Evolutionary conservation across 2,329 filamentous ascomycete species (phyloP).

Genomic region (Fusarium longipes): DNA sequence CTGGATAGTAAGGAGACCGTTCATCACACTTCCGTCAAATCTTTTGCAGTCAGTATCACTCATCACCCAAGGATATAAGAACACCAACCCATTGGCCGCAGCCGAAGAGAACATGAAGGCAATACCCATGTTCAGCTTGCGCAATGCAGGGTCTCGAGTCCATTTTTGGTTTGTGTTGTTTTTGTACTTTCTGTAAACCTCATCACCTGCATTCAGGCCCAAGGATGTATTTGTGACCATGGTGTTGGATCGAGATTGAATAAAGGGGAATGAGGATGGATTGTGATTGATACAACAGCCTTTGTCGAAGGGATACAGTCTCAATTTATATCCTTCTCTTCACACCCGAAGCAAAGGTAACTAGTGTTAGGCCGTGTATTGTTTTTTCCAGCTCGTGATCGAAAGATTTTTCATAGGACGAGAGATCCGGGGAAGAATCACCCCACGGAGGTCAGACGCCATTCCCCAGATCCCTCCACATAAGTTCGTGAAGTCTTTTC

Average conservation of each 20-base stretch:
- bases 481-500: slow-evolving; percentile 2
- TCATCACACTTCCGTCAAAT: slow-evolving; percentile 35
- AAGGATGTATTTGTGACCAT: slow-evolving; percentile 4
- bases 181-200: slow-evolving; percentile 16
- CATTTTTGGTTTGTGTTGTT: slow-evolving; percentile 30
- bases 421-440: slow-evolving; percentile 1
- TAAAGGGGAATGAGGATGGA: neutral
- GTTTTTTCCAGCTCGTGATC: neutral
- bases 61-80: accelerated
- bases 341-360: neutral
- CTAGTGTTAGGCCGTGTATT: neutral
- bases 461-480: slow-evolving; percentile 25
- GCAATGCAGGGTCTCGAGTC: slow-evolving; percentile 19
- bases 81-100: slow-evolving; percentile 20
- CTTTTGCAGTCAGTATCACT: neutral
- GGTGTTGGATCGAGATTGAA: neutral
- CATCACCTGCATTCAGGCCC: slow-evolving; percentile 3
- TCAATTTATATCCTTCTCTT: slow-evolving; percentile 18
- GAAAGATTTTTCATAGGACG: neutral
- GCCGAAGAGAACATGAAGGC: slow-evolving; percentile 27
- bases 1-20: slow-evolving; percentile 1
- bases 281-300: neutral
- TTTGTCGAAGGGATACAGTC: neutral
- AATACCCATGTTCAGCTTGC: slow-evolving; percentile 22
- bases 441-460: slow-evolving; percentile 28